phyloP scores from a whole-genome alignment of 2,329 filamentous ascomycete genomes.

The Aureobasidium leucospermi region DNA sequence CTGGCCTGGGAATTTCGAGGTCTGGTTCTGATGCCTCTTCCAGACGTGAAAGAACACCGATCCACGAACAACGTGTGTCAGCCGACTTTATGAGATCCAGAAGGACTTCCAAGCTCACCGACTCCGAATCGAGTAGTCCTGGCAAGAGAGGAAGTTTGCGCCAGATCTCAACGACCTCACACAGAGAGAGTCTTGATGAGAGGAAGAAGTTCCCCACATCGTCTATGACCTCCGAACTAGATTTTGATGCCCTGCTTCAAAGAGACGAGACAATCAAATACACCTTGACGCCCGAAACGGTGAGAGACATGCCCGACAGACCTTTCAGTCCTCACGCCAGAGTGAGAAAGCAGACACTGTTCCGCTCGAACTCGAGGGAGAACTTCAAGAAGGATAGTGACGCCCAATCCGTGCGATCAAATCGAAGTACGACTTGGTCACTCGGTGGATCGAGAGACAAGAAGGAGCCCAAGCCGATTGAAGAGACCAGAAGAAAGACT shows the following conservation, averaged over 20 bases:
- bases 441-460: not conserved
- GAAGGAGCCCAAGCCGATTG: not conserved
- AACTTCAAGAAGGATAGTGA: slow-evolving; percentile 1
- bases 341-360: not conserved
- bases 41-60: not conserved
- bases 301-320: slow-evolving; percentile 33
- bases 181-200: slow-evolving; percentile 6
- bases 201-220: not conserved
- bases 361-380: not conserved
- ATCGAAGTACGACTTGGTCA: not conserved
- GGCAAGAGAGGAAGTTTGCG: not conserved
- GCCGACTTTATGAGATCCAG: slow-evolving; percentile 1
- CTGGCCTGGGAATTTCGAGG: not conserved
- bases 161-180: not conserved
- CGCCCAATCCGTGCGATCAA: not conserved
- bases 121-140: not conserved
- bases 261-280: slow-evolving; percentile 43
- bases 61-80: not conserved
- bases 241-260: slow-evolving; percentile 43
- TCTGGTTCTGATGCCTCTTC: not conserved
- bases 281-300: slow-evolving; percentile 41
- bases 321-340: not conserved
- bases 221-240: slow-evolving; percentile 21
- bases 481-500: slow-evolving; percentile 5
- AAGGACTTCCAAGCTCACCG: not conserved